Conservation (phyloP, 345 rosid species). For the Boechera stricta region DNA sequence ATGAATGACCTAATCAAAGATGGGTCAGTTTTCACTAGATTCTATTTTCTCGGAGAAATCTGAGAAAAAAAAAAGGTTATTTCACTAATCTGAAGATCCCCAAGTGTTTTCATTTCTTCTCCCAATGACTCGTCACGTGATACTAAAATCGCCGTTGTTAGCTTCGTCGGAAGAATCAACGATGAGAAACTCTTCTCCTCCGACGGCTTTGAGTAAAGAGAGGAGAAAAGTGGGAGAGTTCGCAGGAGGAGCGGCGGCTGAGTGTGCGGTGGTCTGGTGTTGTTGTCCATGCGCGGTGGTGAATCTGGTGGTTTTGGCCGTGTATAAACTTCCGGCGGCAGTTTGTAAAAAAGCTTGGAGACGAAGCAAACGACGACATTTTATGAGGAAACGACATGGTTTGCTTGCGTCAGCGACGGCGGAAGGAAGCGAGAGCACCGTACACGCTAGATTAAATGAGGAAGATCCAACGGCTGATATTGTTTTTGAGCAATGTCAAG, state of each 20-base stretch:
- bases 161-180: constrained; percentile 30
- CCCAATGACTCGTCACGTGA: constrained; percentile 44
- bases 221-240: constrained; percentile 55
- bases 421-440: constrained; percentile 30
- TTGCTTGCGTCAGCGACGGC: constrained; percentile 35
- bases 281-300: constrained; percentile 67
- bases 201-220: constrained; percentile 24
- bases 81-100: constrained; percentile 31
- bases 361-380: constrained; percentile 46
- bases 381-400: constrained; percentile 43
- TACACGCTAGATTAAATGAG: constrained; percentile 41
- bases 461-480: constrained; percentile 40
- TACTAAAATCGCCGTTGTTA: constrained; percentile 39
- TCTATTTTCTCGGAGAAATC: constrained; percentile 27
- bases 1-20: constrained; percentile 25
- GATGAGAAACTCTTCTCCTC: constrained; percentile 6
- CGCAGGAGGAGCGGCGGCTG: constrained; percentile 76
- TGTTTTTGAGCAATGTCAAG: background rate
- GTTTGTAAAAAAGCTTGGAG: constrained; percentile 63
- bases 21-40: constrained; percentile 38
- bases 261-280: constrained; percentile 72
- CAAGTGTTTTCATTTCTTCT: background rate
- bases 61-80: constrained; percentile 2
- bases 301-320: constrained; percentile 63
- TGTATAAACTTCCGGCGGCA: constrained; percentile 67